Conservation (phyloP, 495 filamentous ascomycete genomes). For the Aspergillus ellipticus region DNA sequence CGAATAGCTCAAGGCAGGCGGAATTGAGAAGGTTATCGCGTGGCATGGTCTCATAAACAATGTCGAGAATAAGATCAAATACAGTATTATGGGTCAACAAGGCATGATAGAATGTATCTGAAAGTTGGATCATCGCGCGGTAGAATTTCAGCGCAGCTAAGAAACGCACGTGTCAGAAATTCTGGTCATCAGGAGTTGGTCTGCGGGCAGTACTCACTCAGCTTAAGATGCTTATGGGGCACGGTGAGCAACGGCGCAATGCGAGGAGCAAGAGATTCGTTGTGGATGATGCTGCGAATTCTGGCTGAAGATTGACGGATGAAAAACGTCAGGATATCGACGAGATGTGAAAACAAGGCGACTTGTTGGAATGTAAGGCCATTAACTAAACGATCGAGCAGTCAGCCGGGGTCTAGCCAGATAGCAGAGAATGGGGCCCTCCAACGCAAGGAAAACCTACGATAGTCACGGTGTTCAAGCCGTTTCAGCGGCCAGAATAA, state of each 20-base stretch:
- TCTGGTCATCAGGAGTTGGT: neutral
- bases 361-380: slow-evolving; percentile 74
- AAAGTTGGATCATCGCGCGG: slow-evolving; percentile 76
- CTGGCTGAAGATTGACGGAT: slow-evolving; percentile 82
- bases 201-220: slow-evolving; percentile 57
- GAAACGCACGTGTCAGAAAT: slow-evolving; percentile 10
- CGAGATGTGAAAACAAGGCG: slow-evolving; percentile 81
- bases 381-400: slow-evolving; percentile 42
- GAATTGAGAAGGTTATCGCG: slow-evolving; percentile 95
- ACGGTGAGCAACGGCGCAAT: slow-evolving; percentile 80
- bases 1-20: slow-evolving; percentile 93
- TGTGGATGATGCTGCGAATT: slow-evolving; percentile 83
- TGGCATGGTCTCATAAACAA: slow-evolving; percentile 86
- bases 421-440: neutral
- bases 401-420: slow-evolving; percentile 13
- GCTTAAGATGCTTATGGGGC: slow-evolving; percentile 89
- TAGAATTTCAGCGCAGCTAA: slow-evolving; percentile 91
- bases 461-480: slow-evolving; percentile 60
- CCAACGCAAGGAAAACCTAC: slow-evolving; percentile 40
- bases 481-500: slow-evolving; percentile 85
- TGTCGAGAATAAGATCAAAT: slow-evolving; percentile 82
- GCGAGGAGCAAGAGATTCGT: slow-evolving; percentile 71
- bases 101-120: slow-evolving; percentile 89
- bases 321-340: slow-evolving; percentile 94
- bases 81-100: slow-evolving; percentile 80